Percentiles rank a stretch among this genome's conserved stretches.
phyloP scores from a whole-genome alignment of 1,284 basidiomycete genomes.

The Inonotus obliquus region DNA sequence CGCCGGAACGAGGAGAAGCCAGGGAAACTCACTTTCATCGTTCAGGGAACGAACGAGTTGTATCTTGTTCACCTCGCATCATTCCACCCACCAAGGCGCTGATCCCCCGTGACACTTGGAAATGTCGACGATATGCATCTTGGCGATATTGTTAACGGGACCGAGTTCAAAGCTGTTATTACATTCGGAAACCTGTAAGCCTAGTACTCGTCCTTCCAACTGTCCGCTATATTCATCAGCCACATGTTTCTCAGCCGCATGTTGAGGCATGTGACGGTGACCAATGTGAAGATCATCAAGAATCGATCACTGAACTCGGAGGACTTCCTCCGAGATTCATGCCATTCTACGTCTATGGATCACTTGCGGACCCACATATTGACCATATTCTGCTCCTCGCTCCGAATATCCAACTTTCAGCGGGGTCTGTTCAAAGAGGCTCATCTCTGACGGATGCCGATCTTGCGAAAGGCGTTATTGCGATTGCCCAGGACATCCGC shows the following conservation, averaged over 20 bases:
- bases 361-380: constrained; percentile 30
- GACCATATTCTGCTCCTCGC: constrained; percentile 36
- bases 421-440: constrained; percentile 21
- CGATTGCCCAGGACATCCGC: constrained; percentile 22
- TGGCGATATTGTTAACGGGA: constrained; percentile 21
- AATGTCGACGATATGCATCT: constrained; percentile 20
- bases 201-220: background rate
- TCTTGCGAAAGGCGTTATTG: constrained; percentile 25
- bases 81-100: constrained; percentile 29
- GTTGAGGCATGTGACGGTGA: constrained; percentile 20
- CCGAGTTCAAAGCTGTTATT: constrained; percentile 16
- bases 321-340: constrained; percentile 30
- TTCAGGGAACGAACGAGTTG: constrained; percentile 35
- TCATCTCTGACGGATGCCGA: constrained; percentile 14
- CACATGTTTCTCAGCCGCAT: background rate
- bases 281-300: constrained; percentile 31
- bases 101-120: constrained; percentile 22
- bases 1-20: constrained; percentile 30
- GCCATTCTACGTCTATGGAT: constrained; percentile 42
- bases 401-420: constrained; percentile 37
- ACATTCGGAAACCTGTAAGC: background rate
- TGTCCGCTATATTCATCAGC: background rate
- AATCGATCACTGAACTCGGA: constrained; percentile 24
- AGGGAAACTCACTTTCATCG: constrained; percentile 33
- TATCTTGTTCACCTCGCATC: constrained; percentile 34